phyloP scores from a whole-genome alignment of 495 filamentous ascomycete genomes.

The Daldinia loculata region DNA sequence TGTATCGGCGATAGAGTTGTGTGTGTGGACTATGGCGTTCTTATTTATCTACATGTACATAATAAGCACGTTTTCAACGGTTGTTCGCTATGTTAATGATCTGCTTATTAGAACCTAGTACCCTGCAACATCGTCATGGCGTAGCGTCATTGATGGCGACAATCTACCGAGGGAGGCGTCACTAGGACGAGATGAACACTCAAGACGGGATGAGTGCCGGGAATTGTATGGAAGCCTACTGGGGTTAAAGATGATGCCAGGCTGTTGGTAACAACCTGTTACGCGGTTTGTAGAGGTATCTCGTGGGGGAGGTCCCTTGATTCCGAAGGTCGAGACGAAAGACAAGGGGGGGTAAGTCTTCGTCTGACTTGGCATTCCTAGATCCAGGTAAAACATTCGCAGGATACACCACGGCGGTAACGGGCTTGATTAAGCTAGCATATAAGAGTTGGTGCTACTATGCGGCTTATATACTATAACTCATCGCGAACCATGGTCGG shows the following conservation, averaged over 20 bases:
- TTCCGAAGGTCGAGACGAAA: slow-evolving; percentile 24
- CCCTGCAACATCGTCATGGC: slow-evolving; percentile 6
- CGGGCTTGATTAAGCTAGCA: slow-evolving; percentile 22
- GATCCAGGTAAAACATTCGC: slow-evolving; percentile 35
- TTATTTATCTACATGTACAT: neutral
- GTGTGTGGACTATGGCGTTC: neutral
- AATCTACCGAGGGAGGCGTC: slow-evolving; percentile 11
- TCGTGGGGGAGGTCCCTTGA: slow-evolving; percentile 18
- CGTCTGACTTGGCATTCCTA: slow-evolving; percentile 28
- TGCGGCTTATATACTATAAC: slow-evolving; percentile 36
- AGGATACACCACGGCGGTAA: slow-evolving; percentile 18
- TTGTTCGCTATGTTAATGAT: neutral
- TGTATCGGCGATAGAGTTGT: neutral
- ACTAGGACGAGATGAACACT: slow-evolving; percentile 8
- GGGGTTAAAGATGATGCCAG: slow-evolving; percentile 17
- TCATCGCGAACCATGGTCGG: slow-evolving; percentile 38
- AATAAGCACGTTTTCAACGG: neutral
- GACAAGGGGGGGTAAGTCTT: slow-evolving; percentile 21
- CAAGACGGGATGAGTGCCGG: slow-evolving; percentile 21
- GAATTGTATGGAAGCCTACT: slow-evolving; percentile 9
- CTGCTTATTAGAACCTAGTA: slow-evolving; percentile 5
- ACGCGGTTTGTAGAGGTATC: slow-evolving; percentile 31
- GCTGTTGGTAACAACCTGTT: slow-evolving; percentile 27
- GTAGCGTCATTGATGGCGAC: slow-evolving; percentile 4
- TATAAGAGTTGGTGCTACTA: slow-evolving; percentile 25